phyloP scores from a whole-genome alignment of 139 green algal genomes.

The Haematococcus sp. region DNA sequence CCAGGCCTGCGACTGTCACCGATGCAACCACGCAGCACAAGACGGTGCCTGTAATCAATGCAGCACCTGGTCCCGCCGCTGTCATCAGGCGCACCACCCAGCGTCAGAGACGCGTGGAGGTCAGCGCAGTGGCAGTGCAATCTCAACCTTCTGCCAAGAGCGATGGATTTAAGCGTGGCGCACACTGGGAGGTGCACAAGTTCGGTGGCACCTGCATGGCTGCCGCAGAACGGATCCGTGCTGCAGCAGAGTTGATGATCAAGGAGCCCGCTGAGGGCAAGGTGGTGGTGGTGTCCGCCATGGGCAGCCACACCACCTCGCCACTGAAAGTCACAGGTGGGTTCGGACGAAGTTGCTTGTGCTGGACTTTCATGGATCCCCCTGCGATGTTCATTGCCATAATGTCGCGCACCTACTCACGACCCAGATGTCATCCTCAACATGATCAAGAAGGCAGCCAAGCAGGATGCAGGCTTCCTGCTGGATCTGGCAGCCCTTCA shows the following conservation, averaged over 20 bases:
- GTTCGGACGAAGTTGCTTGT: not conserved
- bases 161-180: constrained; percentile 36
- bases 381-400: not conserved
- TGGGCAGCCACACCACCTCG: constrained; percentile 73
- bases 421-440: constrained; percentile 90
- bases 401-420: not conserved
- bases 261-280: constrained; percentile 48
- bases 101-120: too few species aligned
- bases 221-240: constrained; percentile 76
- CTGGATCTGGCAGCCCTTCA: constrained; percentile 82
- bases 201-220: constrained; percentile 98
- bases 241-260: constrained; percentile 74
- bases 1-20: too few species aligned
- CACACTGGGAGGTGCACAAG: constrained; percentile 84
- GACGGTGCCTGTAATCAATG: too few species aligned
- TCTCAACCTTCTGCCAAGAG: too few species aligned
- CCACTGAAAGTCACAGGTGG: constrained; percentile 63
- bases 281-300: constrained; percentile 81
- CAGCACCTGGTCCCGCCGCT: too few species aligned
- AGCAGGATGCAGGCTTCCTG: constrained; percentile 73
- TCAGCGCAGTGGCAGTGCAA: too few species aligned
- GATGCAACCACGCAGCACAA: too few species aligned
- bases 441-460: constrained; percentile 66
- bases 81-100: too few species aligned
- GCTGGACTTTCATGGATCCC: not conserved